Evolutionary conservation across 257 asterid species (phyloP).

Genomic region (Solanum ossicruentum): DNA sequence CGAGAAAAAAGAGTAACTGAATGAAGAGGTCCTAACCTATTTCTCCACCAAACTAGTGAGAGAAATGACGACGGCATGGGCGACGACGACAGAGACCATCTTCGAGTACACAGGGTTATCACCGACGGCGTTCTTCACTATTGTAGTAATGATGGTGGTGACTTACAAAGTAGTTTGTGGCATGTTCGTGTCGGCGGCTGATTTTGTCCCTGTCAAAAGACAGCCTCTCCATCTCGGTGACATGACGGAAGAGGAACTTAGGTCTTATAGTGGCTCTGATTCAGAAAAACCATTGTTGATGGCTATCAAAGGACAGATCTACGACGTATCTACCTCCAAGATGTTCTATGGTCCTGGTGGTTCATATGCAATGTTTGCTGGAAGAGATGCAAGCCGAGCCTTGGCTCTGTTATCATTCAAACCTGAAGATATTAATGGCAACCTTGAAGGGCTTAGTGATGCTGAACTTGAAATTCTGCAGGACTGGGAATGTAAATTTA

Average conservation of each 20-base stretch:
- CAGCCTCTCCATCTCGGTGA: slow-evolving; percentile 79
- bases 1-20: too few relatives aligned
- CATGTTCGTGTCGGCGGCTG: slow-evolving; percentile 64
- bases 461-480: slow-evolving; percentile 65
- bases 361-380: slow-evolving; percentile 80
- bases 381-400: slow-evolving; percentile 94
- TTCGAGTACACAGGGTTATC: slow-evolving; percentile 62
- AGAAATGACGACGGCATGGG: slow-evolving; percentile 26
- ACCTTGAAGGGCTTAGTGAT: slow-evolving; percentile 53
- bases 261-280: slow-evolving; percentile 74
- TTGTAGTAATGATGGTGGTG: slow-evolving; percentile 46
- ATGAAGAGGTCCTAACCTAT: background rate
- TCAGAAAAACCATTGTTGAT: slow-evolving; percentile 69
- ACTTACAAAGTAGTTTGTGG: slow-evolving; percentile 58
- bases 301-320: slow-evolving; percentile 89
- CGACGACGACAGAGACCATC: slow-evolving; percentile 32
- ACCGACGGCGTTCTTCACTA: slow-evolving; percentile 66
- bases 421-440: slow-evolving; percentile 64
- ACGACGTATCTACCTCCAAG: slow-evolving; percentile 85
- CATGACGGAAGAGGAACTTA: slow-evolving; percentile 55
- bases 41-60: background rate
- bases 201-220: slow-evolving; percentile 51
- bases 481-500: slow-evolving; percentile 86
- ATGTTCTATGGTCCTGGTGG: slow-evolving; percentile 99
- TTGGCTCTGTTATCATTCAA: slow-evolving; percentile 88